Percentiles rank a stretch among this genome's conserved stretches.
Evolutionary conservation across 345 rosid species (phyloP).

Genomic region (Syzygium grande): DNA sequence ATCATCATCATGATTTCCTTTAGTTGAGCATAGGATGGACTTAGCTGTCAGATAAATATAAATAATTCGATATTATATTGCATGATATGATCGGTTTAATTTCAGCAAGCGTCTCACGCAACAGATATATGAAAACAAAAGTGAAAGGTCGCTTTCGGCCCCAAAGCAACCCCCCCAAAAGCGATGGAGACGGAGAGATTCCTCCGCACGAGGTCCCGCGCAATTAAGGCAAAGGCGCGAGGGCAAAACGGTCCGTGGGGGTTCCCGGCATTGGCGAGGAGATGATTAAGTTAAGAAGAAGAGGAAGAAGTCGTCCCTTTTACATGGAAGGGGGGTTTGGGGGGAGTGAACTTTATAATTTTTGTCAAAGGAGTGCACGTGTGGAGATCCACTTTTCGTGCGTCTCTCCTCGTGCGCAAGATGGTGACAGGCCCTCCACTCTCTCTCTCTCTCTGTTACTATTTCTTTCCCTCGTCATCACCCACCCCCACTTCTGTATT

Average conservation of each 20-base stretch:
- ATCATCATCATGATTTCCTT: background rate
- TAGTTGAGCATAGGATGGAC: background rate
- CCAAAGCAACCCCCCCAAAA: background rate
- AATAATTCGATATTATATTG: background rate
- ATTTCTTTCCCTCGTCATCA: background rate
- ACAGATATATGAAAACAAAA: background rate
- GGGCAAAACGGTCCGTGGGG: background rate
- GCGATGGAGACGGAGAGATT: background rate
- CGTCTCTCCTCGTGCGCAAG: constrained; percentile 38
- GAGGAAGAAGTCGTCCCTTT: background rate
- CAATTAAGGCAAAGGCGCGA: background rate
- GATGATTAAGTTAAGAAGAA: background rate
- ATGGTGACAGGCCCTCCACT: constrained; percentile 9
- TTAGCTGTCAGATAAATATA: background rate
- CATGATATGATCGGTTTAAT: background rate
- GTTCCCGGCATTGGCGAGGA: background rate
- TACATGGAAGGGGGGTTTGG: background rate
- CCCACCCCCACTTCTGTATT: background rate
- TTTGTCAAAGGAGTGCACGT: constrained; percentile 36
- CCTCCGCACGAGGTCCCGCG: background rate
- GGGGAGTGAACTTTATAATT: background rate
- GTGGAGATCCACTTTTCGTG: constrained; percentile 40
- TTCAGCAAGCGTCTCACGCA: background rate
- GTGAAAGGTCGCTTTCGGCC: background rate
- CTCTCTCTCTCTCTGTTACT: background rate